Percentiles rank a stretch among this genome's conserved stretches.
Evolutionary conservation across 2,329 filamentous ascomycete genomes (phyloP).

Genomic region (Atkinsonella hypoxylon): DNA sequence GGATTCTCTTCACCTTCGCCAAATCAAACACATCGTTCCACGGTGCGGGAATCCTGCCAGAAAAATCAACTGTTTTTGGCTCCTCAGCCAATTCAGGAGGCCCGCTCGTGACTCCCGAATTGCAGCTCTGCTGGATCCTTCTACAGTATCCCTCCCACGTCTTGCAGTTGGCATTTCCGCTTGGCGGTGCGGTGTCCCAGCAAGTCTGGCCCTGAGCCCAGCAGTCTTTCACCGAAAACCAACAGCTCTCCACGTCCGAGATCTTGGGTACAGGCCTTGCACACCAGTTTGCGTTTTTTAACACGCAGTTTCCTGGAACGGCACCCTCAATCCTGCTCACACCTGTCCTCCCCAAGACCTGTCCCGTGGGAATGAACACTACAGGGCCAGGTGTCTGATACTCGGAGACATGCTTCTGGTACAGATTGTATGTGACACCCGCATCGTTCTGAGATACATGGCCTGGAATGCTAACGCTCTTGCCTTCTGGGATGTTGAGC

Average conservation of each 20-base stretch:
- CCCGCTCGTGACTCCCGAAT: constrained; percentile 30
- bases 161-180: constrained; percentile 46
- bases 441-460: constrained; percentile 43
- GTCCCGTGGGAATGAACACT: constrained; percentile 32
- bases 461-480: constrained; percentile 50
- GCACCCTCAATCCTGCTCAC: constrained; percentile 28
- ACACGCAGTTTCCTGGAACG: constrained; percentile 42
- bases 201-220: constrained; percentile 49
- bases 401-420: constrained; percentile 30
- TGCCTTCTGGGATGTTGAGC: constrained; percentile 20
- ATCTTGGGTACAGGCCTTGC: constrained; percentile 48
- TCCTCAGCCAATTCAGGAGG: constrained; percentile 32
- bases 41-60: constrained; percentile 22
- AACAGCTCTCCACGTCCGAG: constrained; percentile 44
- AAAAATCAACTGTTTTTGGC: constrained; percentile 18
- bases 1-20: neutral
- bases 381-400: constrained; percentile 44
- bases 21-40: constrained; percentile 12
- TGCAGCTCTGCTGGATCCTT: constrained; percentile 31
- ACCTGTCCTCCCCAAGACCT: constrained; percentile 8
- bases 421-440: constrained; percentile 54
- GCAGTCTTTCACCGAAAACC: constrained; percentile 41
- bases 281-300: constrained; percentile 65
- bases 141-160: constrained; percentile 52
- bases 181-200: constrained; percentile 45